phyloP scores from a whole-genome alignment of 202 grass and related monocot genomes.

The Dendrocalamus latiflorus region DNA sequence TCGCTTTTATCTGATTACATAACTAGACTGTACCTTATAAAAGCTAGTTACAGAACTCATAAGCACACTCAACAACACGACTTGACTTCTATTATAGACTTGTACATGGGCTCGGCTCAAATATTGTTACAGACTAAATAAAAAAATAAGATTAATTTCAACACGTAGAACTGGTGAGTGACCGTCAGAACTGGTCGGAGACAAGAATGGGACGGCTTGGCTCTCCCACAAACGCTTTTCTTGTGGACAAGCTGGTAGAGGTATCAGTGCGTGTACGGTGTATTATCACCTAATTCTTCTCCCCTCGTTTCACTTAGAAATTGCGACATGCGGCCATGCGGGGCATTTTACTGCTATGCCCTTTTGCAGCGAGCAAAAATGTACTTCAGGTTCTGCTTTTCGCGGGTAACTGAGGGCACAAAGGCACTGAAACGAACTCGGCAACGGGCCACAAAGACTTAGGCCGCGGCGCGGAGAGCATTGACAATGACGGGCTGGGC shows the following conservation, averaged over 20 bases:
- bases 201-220: background rate
- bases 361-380: background rate
- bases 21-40: no score
- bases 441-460: background rate
- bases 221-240: background rate
- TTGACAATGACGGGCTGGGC: background rate
- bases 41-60: no score
- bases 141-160: no score
- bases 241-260: background rate
- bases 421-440: background rate
- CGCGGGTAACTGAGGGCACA: background rate
- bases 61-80: no score
- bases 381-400: background rate
- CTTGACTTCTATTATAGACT: no score
- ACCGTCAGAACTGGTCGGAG: background rate
- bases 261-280: background rate
- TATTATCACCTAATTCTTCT: background rate
- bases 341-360: background rate
- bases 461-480: background rate
- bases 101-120: no score
- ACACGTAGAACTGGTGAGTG: background rate
- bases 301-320: background rate
- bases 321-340: background rate
- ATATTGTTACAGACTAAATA: no score
- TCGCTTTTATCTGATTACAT: no score